phyloP scores from a whole-genome alignment of 305 asterid species.

The Ajuga reptans region DNA sequence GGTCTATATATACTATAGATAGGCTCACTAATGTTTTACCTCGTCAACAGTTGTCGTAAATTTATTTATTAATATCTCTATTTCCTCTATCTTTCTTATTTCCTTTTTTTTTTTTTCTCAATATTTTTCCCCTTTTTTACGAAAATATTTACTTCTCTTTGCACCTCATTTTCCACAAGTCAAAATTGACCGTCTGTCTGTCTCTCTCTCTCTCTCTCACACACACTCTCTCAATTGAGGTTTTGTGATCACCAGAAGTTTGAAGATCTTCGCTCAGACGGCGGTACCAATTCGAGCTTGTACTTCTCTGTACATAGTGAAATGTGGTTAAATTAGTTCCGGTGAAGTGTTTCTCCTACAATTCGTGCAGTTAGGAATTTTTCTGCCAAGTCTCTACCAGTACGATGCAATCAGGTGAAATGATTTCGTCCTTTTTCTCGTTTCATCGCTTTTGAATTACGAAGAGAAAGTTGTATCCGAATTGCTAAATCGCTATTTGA shows the following conservation, averaged over 20 bases:
- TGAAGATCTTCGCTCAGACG: not conserved
- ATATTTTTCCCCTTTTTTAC: no score
- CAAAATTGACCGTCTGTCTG: conserved; percentile 6
- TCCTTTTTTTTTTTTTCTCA: not conserved
- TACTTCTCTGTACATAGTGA: not conserved
- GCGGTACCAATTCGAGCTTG: not conserved
- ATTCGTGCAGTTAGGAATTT: conserved; percentile 17
- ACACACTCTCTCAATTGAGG: not conserved
- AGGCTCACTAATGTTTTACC: conserved; percentile 9
- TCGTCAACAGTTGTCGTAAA: conserved; percentile 9
- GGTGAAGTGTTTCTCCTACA: conserved; percentile 6
- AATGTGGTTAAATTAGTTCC: conserved; percentile 14
- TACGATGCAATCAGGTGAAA: conserved; percentile 33
- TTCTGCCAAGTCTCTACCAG: not conserved
- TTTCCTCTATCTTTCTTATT: not conserved
- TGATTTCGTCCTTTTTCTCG: not conserved
- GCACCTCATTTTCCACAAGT: conserved; percentile 18
- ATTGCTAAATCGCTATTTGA: not conserved
- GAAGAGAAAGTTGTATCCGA: not conserved
- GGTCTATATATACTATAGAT: not conserved
- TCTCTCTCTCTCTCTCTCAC: not conserved
- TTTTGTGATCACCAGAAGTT: conserved; percentile 12
- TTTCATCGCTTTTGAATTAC: not conserved
- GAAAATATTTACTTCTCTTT: not conserved
- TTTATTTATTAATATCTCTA: no score